Evolutionary conservation across 148 eudicot genomes (phyloP), one percentile per base, ranked within the genome.

Genomic region (Heliamphora exappendiculata): DNA sequence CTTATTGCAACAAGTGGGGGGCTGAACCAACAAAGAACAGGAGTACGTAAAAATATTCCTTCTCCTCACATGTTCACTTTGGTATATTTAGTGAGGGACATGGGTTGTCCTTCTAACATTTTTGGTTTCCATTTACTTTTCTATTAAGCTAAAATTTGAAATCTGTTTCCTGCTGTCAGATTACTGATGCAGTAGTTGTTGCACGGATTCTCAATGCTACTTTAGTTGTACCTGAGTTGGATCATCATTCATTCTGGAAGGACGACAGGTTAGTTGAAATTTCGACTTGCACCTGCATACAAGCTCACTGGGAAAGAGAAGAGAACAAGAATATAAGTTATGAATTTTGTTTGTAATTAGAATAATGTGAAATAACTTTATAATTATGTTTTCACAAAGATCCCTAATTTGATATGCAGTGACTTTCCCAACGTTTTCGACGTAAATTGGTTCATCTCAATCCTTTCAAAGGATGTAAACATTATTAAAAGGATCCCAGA

Each of bases 1-100:
- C 97, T 94, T 68, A 92, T 94, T 85, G 98, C 97, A 37, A 87
- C 96, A 37, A 94, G 98, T 86, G 98, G 98, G 76, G 98, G 98
- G 47, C 80, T 94, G 73, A 94, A 94, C 81, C 98, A 94, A 83
- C 98, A 94, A 84, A 87, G 97, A 80, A 92, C 92, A 39, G 98
- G 98, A 85, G 98, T 94, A 88, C 87, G 91, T 85, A 39, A 63
- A 76, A 39, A 67, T 33, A 37, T 70, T 73, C 59, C 51, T 59
- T 80, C 71, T n/a, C 20, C 22, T 70, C 49, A 54, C 54, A 7
- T 74, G 34, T 58, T 75, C 28, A 54, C 19, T 39, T 67, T 7
- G 58, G 67, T 50, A 54, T 79, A 34, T 67, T 13, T 62, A 26
- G 36, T 60, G 62, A 44, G 4, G 67, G 29, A 50, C 28, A 13